phyloP scores from a whole-genome alignment of 352 stramenopile species.

The Phytopythium litorale region DNA sequence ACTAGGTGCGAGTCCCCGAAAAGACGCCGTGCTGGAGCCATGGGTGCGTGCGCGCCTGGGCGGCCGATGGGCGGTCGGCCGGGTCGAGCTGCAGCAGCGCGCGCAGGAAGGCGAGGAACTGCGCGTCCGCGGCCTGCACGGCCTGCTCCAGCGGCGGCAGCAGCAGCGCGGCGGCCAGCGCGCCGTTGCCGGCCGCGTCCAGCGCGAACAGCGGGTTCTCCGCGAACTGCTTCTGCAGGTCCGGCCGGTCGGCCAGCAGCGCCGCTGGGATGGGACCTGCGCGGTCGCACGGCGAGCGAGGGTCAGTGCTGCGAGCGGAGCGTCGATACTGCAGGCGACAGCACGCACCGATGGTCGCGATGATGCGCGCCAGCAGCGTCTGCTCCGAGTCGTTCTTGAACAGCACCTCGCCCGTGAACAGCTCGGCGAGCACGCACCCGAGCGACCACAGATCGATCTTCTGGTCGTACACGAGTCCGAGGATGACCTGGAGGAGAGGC shows the following conservation, averaged over 20 bases:
- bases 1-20: slow-evolving; percentile 44
- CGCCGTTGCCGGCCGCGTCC: slow-evolving; percentile 43
- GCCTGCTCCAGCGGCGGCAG: slow-evolving; percentile 50
- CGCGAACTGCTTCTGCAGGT: slow-evolving; percentile 50
- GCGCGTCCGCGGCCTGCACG: slow-evolving; percentile 46
- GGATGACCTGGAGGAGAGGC: slow-evolving; percentile 75
- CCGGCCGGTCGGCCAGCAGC: slow-evolving; percentile 44
- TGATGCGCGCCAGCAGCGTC: slow-evolving; percentile 92
- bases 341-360: slow-evolving; percentile 63
- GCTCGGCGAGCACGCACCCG: slow-evolving; percentile 84
- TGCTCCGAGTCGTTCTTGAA: slow-evolving; percentile 89
- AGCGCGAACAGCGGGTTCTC: slow-evolving; percentile 55
- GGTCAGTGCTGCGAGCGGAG: not conserved
- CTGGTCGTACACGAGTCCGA: slow-evolving; percentile 90
- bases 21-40: slow-evolving; percentile 68
- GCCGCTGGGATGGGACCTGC: slow-evolving; percentile 61
- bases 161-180: slow-evolving; percentile 26
- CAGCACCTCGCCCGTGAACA: slow-evolving; percentile 85
- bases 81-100: slow-evolving; percentile 71
- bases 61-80: slow-evolving; percentile 37
- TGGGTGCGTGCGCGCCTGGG: slow-evolving; percentile 51
- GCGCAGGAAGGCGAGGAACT: slow-evolving; percentile 70
- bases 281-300: not conserved
- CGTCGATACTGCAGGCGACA: not conserved
- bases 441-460: slow-evolving; percentile 91